Percentiles rank a stretch among this genome's conserved stretches.
Conservation (phyloP, 768 basidiomycete genomes). For the Coprinopsis strossmayeri region DNA sequence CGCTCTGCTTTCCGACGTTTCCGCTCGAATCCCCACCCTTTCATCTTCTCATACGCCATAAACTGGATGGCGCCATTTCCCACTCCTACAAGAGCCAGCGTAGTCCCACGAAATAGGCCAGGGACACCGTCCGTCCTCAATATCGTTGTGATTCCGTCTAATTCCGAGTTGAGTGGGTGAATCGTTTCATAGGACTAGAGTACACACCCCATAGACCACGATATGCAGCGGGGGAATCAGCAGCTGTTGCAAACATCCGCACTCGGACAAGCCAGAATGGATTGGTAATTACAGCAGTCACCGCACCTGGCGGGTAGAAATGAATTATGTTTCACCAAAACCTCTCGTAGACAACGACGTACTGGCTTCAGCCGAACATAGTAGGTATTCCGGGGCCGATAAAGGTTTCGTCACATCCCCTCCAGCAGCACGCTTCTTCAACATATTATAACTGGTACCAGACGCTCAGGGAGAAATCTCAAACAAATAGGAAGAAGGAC, state of each 20-base stretch:
- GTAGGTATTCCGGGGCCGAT: slow-evolving; percentile 72
- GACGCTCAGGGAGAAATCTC: slow-evolving; percentile 4
- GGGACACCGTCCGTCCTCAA: slow-evolving; percentile 64
- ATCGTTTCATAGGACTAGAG: background rate
- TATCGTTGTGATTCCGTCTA: slow-evolving; percentile 67
- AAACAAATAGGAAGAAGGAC: slow-evolving; percentile 6
- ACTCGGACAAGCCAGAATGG: slow-evolving; percentile 98
- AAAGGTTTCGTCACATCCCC: slow-evolving; percentile 61
- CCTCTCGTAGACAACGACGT: slow-evolving; percentile 28
- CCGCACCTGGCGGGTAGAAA: slow-evolving; percentile 58
- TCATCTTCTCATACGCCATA: slow-evolving; percentile 95
- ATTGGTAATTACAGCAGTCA: slow-evolving; percentile 91
- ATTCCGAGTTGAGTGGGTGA: slow-evolving; percentile 1
- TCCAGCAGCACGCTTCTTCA: slow-evolving; percentile 74
- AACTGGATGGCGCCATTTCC: slow-evolving; percentile 95
- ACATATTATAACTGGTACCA: slow-evolving; percentile 75
- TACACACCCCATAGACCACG: slow-evolving; percentile 68
- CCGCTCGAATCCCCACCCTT: slow-evolving; percentile 77
- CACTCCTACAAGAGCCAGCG: slow-evolving; percentile 86
- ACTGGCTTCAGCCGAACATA: slow-evolving; percentile 97
- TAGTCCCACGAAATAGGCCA: slow-evolving; percentile 85
- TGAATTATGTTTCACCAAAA: slow-evolving; percentile 9
- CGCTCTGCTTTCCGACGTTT: slow-evolving; percentile 59
- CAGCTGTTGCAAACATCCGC: slow-evolving; percentile 84
- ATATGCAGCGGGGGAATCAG: slow-evolving; percentile 67